Evolutionary conservation across 768 basidiomycete genomes (phyloP).

Genomic region (Suillus luteus): DNA sequence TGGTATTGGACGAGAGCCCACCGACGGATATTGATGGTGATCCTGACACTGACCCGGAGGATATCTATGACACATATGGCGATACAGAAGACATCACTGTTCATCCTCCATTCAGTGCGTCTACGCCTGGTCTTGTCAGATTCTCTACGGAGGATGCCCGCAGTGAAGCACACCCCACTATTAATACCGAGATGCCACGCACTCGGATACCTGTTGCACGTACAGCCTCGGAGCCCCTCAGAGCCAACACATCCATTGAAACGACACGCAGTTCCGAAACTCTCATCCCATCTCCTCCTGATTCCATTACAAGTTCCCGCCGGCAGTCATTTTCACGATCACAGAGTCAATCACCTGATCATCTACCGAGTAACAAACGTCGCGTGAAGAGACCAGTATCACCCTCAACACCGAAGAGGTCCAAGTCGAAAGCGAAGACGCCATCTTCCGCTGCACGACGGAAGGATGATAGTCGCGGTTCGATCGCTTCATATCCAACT

Average conservation of each 20-base stretch:
- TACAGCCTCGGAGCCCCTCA: conserved; percentile 46
- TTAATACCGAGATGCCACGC: conserved; percentile 39
- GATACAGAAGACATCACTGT: conserved; percentile 18
- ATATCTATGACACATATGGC: conserved; percentile 42
- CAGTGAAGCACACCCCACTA: conserved; percentile 43
- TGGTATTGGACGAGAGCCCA: conserved; percentile 76
- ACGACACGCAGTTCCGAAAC: conserved; percentile 45
- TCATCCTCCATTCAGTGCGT: conserved; percentile 20
- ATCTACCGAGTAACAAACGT: conserved; percentile 36
- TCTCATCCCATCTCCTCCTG: conserved; percentile 36
- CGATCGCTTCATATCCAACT: conserved; percentile 69
- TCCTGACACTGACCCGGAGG: conserved; percentile 40
- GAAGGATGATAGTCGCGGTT: conserved; percentile 51
- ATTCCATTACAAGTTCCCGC: conserved; percentile 32
- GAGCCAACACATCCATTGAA: conserved; percentile 44
- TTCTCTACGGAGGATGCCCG: conserved; percentile 31
- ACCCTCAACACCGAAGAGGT: conserved; percentile 43
- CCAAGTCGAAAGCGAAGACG: conserved; percentile 38
- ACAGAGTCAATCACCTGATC: conserved; percentile 34
- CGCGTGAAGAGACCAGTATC: conserved; percentile 50
- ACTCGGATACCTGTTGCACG: conserved; percentile 44
- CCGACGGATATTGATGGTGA: conserved; percentile 72
- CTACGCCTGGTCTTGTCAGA: conserved; percentile 24
- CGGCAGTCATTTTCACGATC: conserved; percentile 25
- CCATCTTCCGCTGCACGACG: conserved; percentile 35